These are phyloP conservation scores for Boletus nobilissimus DNA, from an alignment of 1,284 basidiomycete species.

Conservation along the genomic window DNA sequence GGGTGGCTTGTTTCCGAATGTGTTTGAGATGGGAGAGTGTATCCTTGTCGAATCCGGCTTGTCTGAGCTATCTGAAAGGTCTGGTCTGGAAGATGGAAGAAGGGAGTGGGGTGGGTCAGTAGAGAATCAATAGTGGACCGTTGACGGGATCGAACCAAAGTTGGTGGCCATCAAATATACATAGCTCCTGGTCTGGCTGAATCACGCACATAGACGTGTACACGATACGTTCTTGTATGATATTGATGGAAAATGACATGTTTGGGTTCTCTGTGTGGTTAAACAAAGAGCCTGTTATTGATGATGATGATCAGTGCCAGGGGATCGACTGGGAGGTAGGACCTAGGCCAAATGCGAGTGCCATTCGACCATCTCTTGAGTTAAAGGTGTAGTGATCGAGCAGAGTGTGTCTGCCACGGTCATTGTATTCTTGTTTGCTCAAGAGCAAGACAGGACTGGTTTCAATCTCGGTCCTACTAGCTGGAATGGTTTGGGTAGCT, in stretches of 20 bases:
- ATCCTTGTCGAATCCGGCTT: constrained; percentile 65
- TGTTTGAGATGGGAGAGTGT: constrained; percentile 83
- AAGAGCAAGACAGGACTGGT: constrained; percentile 89
- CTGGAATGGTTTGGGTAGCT: constrained; percentile 70
- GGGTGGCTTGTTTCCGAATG: constrained; percentile 65
- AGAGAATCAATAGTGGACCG: not conserved
- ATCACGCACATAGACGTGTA: constrained; percentile 71
- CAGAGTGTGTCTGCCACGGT: constrained; percentile 74
- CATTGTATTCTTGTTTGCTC: constrained; percentile 74
- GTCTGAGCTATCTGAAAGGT: constrained; percentile 68
- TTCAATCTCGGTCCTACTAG: constrained; percentile 79
- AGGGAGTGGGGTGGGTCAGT: constrained; percentile 21
- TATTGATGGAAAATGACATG: constrained; percentile 71
- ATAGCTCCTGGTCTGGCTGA: constrained; percentile 75
- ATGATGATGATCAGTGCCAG: not conserved
- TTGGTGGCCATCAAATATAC: constrained; percentile 79
- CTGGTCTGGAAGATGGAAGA: constrained; percentile 13
- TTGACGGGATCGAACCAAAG: constrained; percentile 68
- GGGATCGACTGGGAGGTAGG: not conserved
- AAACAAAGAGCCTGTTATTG: constrained; percentile 76
- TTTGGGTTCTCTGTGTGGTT: constrained; percentile 82
- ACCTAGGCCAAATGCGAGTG: constrained; percentile 89
- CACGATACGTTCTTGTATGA: constrained; percentile 66
- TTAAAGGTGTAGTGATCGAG: constrained; percentile 89
- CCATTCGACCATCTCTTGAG: constrained; percentile 86